Percentiles rank a stretch among this genome's conserved stretches.
These are phyloP conservation scores for Scedosporium boydii DNA, from an alignment of 2,329 filamentous ascomycete genomes.

Conservation along the genomic window DNA sequence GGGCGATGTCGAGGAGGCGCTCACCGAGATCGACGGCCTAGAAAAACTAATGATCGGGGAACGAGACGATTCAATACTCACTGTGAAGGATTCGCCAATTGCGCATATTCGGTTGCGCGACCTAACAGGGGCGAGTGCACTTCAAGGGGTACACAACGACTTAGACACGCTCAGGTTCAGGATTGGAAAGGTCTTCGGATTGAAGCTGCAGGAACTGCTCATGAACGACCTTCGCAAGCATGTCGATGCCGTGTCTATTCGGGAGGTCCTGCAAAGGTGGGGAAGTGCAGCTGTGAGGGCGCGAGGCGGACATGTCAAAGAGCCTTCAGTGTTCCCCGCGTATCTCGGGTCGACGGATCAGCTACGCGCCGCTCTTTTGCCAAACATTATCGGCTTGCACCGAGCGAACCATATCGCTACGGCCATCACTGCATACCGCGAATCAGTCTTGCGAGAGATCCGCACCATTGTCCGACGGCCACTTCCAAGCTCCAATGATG, in stretches of 20 bases:
- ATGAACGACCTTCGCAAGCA: constrained; percentile 76
- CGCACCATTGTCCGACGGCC: constrained; percentile 75
- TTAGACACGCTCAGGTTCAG: constrained; percentile 66
- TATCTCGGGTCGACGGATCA: constrained; percentile 67
- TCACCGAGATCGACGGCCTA: constrained; percentile 66
- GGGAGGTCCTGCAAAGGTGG: constrained; percentile 78
- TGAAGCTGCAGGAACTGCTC: constrained; percentile 67
- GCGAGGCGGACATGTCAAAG: constrained; percentile 56
- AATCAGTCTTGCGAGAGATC: constrained; percentile 76
- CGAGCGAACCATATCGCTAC: constrained; percentile 69
- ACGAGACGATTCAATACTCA: constrained; percentile 22
- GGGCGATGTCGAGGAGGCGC: constrained; percentile 73
- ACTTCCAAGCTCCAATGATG: constrained; percentile 85
- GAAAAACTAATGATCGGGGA: constrained; percentile 76
- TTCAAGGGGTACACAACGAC: constrained; percentile 72
- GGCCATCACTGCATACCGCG: constrained; percentile 77
- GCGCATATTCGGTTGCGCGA: constrained; percentile 45
- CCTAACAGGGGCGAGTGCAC: constrained; percentile 64
- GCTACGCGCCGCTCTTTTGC: constrained; percentile 60
- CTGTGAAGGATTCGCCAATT: constrained; percentile 18
- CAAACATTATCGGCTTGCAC: constrained; percentile 69
- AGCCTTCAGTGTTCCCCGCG: constrained; percentile 61
- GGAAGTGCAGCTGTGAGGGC: constrained; percentile 64
- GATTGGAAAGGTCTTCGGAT: constrained; percentile 81
- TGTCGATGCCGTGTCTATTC: constrained; percentile 58